Evolutionary conservation across 1,139 yeast species (phyloP), one percentile per base, ranked within the genome.

Genomic region (Yamadazyma pseudoaaseri): DNA sequence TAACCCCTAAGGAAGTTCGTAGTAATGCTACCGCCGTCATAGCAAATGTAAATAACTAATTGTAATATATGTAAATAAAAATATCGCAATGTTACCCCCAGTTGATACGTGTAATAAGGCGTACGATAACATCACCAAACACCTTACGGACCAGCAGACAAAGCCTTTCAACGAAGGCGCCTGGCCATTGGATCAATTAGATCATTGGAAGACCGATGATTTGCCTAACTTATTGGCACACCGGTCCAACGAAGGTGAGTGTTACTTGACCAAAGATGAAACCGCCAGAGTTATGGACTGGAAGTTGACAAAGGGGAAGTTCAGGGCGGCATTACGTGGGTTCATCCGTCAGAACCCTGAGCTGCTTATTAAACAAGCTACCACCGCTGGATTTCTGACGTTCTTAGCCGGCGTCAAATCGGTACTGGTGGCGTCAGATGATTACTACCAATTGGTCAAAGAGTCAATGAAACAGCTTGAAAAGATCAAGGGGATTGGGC

Each of bases 261-360:
- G 58, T 6, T 62, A 63, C 58, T 35, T 72, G 8, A 57, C 59
- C 9, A 60, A 60, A 36, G 54, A 55, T 1, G 77, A 73, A 41
- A 54, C 71, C 44, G 48, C 48, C 3, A 49, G 62, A 20, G 43
- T 72, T 20, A 60, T 72, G 71, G 76, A 71, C 37, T 72, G 76
- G 76, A 73, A 73, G 37, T 56, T 73, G 28, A 67, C 73, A 16
- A 64, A 64, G 39, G 79, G 78, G 0, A 70, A 66, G 34, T 72
- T 65, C 41, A 48, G 79, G 16, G 73, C 76, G 2, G 58, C 61
- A 2, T 53, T 73, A 6, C 67, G 67, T n/a, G 66, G 65, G 35
- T 49, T 70, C 15, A 68, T 73, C 23, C 48, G 47, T 28, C 56
- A 66, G 3, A 73, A 73, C 42, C 52, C 52, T 3, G 52, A 42